Percentiles rank a stretch among this genome's conserved stretches.
phyloP scores from a whole-genome alignment of 2,329 filamentous ascomycete genomes.

The Endoconidiophora laricicola region DNA sequence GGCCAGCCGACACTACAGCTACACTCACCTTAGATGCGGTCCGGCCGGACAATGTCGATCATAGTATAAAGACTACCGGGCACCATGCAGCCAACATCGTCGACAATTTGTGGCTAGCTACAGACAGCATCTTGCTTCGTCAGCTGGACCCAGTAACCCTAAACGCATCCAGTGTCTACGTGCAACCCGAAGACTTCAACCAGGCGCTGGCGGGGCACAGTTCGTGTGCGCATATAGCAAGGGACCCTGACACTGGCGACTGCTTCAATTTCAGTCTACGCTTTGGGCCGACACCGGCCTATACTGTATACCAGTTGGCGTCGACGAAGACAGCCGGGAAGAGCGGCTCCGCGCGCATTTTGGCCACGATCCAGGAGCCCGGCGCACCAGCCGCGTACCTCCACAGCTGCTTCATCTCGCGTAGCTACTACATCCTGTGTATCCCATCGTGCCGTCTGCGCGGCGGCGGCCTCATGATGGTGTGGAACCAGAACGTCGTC shows the following conservation, averaged over 20 bases:
- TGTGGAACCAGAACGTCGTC: slow-evolving; percentile 49
- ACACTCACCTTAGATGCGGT: slow-evolving; percentile 11
- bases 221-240: slow-evolving; percentile 54
- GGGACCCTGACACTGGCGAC: slow-evolving; percentile 57
- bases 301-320: slow-evolving; percentile 52
- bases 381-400: slow-evolving; percentile 49
- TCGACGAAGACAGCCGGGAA: slow-evolving; percentile 38
- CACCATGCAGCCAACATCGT: slow-evolving; percentile 22
- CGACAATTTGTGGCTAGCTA: slow-evolving; percentile 35
- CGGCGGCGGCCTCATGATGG: slow-evolving; percentile 39
- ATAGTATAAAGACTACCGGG: slow-evolving; percentile 14
- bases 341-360: slow-evolving; percentile 29
- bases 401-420: slow-evolving; percentile 65
- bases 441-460: slow-evolving; percentile 50
- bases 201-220: slow-evolving; percentile 49
- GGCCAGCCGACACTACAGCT: slow-evolving; percentile 17
- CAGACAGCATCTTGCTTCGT: slow-evolving; percentile 40
- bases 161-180: slow-evolving; percentile 46
- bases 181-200: slow-evolving; percentile 44
- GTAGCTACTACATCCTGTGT: slow-evolving; percentile 55
- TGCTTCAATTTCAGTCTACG: slow-evolving; percentile 71
- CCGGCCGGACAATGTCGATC: not conserved
- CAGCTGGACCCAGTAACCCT: slow-evolving; percentile 53
- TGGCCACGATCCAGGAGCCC: slow-evolving; percentile 44
- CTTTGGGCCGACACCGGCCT: slow-evolving; percentile 37